Evolutionary conservation across 371 early-diverging fungal genomes (phyloP), one percentile per base, ranked within the genome.

Genomic region (Mucor sp.): DNA sequence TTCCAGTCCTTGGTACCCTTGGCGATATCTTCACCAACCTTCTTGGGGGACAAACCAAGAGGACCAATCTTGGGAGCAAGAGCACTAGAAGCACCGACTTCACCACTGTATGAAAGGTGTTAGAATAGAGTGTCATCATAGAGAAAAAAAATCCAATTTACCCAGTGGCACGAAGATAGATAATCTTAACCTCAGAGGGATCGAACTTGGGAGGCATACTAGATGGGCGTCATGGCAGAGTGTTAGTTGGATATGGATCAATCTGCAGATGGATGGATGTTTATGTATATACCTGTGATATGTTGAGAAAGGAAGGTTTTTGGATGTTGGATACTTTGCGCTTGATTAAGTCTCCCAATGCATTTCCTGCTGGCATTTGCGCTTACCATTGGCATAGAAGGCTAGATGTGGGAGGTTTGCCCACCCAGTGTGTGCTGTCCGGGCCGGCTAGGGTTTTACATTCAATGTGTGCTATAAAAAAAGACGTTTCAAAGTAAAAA

Each of bases 31-130:
- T 99, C 99, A 87, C 99, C 99, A 72, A 99, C 96, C 89, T 97
- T 97, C 91, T 99, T 99, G 83, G 99, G 98, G 64, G 96, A 92
- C 85, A 99, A 89, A 94, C 99, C 99, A 74, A 99, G 92, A 75
- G 98, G 98, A 93, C 99, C 99, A 73, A 98, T 94, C 91, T 97
- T 98, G 82, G 98, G 99, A 63, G 99, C 99, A 65, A 99, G 93
- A 60, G 97, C 95, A 70, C 96, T 94, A 77, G 98, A 95, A 82
- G 99, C 97, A 85, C 97, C 97, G 79, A 97, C 95, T 89, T 99
- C 99, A 89, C 99, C 99, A 77, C 79, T 73, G 39, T n/a, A 14
- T 35, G 9, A 35, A n/a, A n/a, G 30, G 6, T 30, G 6, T 30
- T 30, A n/a, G n/a, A n/a, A n/a, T n/a, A n/a, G n/a, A n/a, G n/a